Percentiles rank a stretch among this genome's conserved stretches.
These are phyloP conservation scores for Globisporangium camurandrum DNA, from an alignment of 352 stramenopile genomes.

Conservation along the genomic window DNA sequence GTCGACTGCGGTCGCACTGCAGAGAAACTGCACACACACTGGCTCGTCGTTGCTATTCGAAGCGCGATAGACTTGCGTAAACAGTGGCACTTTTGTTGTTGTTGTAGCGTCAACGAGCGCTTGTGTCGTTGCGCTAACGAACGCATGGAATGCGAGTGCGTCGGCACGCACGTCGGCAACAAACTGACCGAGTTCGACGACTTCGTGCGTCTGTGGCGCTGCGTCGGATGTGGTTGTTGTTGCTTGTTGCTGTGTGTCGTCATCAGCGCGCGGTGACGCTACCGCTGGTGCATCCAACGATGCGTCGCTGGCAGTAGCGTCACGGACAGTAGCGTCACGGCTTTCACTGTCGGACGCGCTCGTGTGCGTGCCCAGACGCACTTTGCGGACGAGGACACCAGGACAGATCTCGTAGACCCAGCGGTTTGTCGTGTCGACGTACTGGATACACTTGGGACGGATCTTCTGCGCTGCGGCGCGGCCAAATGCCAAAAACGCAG, in stretches of 20 bases:
- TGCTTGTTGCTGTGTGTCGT: neutral
- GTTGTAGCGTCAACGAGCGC: conserved; percentile 26
- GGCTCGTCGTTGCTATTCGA: conserved; percentile 10
- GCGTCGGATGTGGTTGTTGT: conserved; percentile 5
- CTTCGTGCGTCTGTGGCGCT: conserved; percentile 12
- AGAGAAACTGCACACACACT: conserved; percentile 69
- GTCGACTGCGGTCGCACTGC: conserved; percentile 32
- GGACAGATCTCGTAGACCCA: conserved; percentile 71
- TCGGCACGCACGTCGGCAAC: conserved; percentile 21
- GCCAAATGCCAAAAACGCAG: conserved; percentile 36
- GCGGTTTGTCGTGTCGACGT: conserved; percentile 30
- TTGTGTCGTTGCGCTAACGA: conserved; percentile 34
- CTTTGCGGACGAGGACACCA: conserved; percentile 42
- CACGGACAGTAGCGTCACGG: conserved; percentile 5
- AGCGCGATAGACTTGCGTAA: conserved; percentile 49
- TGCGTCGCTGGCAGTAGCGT: neutral
- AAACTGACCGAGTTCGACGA: conserved; percentile 34
- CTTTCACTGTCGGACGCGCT: neutral
- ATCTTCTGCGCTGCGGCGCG: conserved; percentile 48
- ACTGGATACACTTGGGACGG: conserved; percentile 58
- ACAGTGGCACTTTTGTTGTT: conserved; percentile 51
- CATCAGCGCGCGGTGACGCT: conserved; percentile 6
- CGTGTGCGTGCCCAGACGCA: conserved; percentile 19
- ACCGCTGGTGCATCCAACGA: neutral
- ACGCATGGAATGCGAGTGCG: conserved; percentile 34